Conservation (phyloP, 2,329 filamentous ascomycete genomes). For the Penicillium sp. region DNA sequence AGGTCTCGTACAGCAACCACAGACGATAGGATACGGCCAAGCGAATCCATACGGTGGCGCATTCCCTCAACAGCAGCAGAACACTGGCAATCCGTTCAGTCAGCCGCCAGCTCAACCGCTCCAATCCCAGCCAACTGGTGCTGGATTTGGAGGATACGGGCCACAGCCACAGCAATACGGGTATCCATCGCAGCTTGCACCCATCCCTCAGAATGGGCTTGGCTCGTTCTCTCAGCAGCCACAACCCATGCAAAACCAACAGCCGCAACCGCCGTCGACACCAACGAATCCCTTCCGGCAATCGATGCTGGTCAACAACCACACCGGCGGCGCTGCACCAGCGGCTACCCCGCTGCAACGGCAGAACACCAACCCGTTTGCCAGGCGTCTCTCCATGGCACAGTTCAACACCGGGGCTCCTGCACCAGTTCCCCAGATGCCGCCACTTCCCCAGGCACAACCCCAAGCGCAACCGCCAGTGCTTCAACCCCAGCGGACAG, state of each 20-base stretch:
- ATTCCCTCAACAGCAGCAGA: constrained; percentile 27
- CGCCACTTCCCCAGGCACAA: constrained; percentile 32
- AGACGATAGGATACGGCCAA: constrained; percentile 38
- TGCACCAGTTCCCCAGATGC: constrained; percentile 32
- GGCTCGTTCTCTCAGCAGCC: constrained; percentile 44
- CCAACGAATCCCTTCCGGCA: constrained; percentile 87
- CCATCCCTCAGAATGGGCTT: constrained; percentile 50
- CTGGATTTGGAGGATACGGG: constrained; percentile 78
- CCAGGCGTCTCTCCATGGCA: constrained; percentile 52
- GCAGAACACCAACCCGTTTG: constrained; percentile 83
- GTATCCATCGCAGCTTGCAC: constrained; percentile 40
- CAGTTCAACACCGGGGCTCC: constrained; percentile 22
- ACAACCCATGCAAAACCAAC: constrained; percentile 32
- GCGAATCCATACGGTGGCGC: constrained; percentile 25
- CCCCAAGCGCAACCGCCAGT: constrained; percentile 31
- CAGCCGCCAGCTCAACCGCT: constrained; percentile 44
- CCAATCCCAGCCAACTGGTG: constrained; percentile 63
- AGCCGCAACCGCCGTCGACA: constrained; percentile 40
- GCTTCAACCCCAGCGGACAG: constrained; percentile 58
- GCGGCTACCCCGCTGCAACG: constrained; percentile 49
- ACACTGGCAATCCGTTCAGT: constrained; percentile 35
- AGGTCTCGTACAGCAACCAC: constrained; percentile 31
- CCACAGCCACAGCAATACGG: constrained; percentile 59
- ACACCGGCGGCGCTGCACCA: constrained; percentile 46
- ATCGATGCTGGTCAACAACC: constrained; percentile 64